Evolutionary conservation across 2,329 filamentous ascomycete genomes (phyloP).

Genomic region (Fusarium falciforme): DNA sequence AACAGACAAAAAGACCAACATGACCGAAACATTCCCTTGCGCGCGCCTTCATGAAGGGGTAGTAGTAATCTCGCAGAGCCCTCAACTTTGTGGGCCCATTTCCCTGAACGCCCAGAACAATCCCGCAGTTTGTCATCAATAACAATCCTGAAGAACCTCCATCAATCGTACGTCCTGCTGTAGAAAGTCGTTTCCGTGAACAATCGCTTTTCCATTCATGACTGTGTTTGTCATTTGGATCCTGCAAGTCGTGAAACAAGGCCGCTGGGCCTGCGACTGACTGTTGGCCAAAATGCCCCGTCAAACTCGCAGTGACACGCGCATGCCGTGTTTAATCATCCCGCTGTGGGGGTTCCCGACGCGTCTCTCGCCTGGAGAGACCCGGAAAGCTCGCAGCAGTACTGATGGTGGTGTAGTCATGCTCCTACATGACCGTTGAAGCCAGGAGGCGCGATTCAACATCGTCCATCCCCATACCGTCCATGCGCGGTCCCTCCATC

Average conservation of each 20-base stretch:
- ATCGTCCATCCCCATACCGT: slow-evolving; percentile 58
- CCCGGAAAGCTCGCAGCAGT: slow-evolving; percentile 2
- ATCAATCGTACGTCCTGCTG: slow-evolving; percentile 21
- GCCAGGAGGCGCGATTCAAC: slow-evolving; percentile 58
- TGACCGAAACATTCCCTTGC: slow-evolving; percentile 36
- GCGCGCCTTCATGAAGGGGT: slow-evolving; percentile 42
- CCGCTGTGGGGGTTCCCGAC: not conserved
- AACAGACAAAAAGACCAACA: slow-evolving; percentile 13
- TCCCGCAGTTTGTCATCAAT: slow-evolving; percentile 44
- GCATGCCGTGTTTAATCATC: slow-evolving; percentile 18
- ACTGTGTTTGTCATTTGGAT: slow-evolving; percentile 12
- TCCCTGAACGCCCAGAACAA: slow-evolving; percentile 44
- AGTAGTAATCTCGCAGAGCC: slow-evolving; percentile 37
- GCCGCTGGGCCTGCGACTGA: not conserved
- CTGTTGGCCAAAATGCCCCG: slow-evolving; percentile 5
- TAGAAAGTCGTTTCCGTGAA: slow-evolving; percentile 31
- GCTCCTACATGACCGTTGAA: slow-evolving; percentile 56
- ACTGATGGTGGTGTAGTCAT: slow-evolving; percentile 27
- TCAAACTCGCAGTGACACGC: not conserved
- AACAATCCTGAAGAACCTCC: slow-evolving; percentile 38
- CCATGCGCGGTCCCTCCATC: slow-evolving; percentile 57
- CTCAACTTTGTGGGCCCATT: slow-evolving; percentile 43
- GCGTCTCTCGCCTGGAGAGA: slow-evolving; percentile 15
- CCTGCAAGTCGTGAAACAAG: slow-evolving; percentile 21
- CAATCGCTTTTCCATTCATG: slow-evolving; percentile 21